Base-by-base conservation (phyloP, 345 rosid species). In the Linum tenue region DNA sequence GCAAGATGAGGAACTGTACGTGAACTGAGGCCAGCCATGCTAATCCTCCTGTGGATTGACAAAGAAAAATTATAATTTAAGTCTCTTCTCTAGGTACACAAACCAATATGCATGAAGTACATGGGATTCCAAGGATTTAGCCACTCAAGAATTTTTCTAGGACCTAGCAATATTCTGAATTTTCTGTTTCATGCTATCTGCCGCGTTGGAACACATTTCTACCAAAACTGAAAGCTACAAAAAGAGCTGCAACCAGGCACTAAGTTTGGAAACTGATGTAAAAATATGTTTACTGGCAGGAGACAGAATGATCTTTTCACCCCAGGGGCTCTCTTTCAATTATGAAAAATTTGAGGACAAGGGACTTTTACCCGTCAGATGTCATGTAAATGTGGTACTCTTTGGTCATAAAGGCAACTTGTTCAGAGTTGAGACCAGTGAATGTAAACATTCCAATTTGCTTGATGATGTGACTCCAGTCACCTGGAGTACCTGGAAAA, bases 371-470 rank as follows among this genome's bases (percentile, higher is more conserved):
- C 91, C 96, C 92, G 64, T 89, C 88, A 11, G 86, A 81, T 35
- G 92, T 82, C 90, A 86, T 80, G 74, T 89, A 85, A 67, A 89
- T 77, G 75, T 86, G 96, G 71, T 84, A 82, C 66, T 86, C 87
- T 76, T 79, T 82, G 5, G 75, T 80, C 89, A 86, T 79, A 75
- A 73, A 86, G 38, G 84, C 63, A 39, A 86, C 92, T 78, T 84
- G 92, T 72, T 81, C 60, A 35, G 81, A 56, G 74, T 80, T 85
- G 75, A 86, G 67, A 15, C 96, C 92, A 14, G 89, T 77, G 84
- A 86, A 86, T 14, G 89, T 82, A 69, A 83, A 89, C 96, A 89
- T 85, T 65, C 92, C 89, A n/a, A 89, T 84, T 78, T 86, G 92
- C 72, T 81, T 82, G 56, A 75, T 73, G 64, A 86, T 80, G 81